Conservation (phyloP, 495 filamentous ascomycete genomes). For the Daldinia decipiens region DNA sequence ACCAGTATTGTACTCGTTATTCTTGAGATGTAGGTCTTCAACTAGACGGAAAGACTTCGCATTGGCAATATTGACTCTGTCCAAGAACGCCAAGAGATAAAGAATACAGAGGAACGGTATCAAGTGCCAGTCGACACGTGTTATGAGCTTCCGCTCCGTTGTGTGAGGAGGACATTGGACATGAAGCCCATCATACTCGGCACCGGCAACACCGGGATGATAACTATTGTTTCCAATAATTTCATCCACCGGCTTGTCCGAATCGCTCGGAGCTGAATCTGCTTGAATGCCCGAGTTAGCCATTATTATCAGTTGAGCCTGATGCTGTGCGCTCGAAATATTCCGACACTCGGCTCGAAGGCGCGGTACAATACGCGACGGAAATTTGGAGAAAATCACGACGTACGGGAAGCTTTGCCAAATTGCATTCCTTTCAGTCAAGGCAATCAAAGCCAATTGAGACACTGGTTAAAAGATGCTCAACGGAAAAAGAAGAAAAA, state of each 20-base stretch:
- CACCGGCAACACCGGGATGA: slow-evolving; percentile 37
- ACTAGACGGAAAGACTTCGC: slow-evolving; percentile 71
- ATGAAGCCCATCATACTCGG: slow-evolving; percentile 54
- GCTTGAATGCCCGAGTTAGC: slow-evolving; percentile 20
- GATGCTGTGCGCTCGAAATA: not conserved
- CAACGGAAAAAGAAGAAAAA: not conserved
- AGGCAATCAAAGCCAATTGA: slow-evolving; percentile 5
- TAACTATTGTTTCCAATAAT: slow-evolving; percentile 39
- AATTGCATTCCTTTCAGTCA: slow-evolving; percentile 34
- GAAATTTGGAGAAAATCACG: slow-evolving; percentile 5
- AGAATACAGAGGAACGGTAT: slow-evolving; percentile 84
- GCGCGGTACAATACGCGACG: slow-evolving; percentile 17
- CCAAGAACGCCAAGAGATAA: slow-evolving; percentile 88
- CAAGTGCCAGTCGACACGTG: slow-evolving; percentile 81
- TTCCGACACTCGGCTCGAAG: not conserved
- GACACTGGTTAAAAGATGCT: not conserved
- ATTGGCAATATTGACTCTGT: slow-evolving; percentile 80
- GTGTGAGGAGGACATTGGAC: slow-evolving; percentile 67
- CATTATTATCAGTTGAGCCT: not conserved
- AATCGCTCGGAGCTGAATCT: slow-evolving; percentile 32
- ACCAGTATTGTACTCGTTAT: slow-evolving; percentile 74
- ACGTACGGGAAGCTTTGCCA: slow-evolving; percentile 32
- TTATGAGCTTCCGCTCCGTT: slow-evolving; percentile 76
- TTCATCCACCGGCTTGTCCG: slow-evolving; percentile 39
- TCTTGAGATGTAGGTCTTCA: slow-evolving; percentile 67